phyloP scores from a whole-genome alignment of 2,329 filamentous ascomycete species.

The Cryoendolithus antarcticus region DNA sequence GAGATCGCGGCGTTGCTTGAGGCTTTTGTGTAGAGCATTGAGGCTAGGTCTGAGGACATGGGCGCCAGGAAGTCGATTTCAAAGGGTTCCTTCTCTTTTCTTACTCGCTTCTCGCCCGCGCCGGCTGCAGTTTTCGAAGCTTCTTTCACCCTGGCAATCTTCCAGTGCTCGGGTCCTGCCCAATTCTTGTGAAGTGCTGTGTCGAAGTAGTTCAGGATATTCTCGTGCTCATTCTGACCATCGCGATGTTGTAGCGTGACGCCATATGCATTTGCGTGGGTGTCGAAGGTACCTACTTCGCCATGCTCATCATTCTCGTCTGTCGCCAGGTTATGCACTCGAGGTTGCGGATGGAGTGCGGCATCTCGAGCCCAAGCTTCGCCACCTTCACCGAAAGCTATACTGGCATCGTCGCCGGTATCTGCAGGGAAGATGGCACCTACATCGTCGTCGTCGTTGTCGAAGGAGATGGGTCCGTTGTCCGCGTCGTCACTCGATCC shows the following conservation, averaged over 20 bases:
- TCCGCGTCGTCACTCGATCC: slow-evolving; percentile 34
- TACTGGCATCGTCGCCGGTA: slow-evolving; percentile 69
- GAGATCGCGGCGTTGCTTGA: slow-evolving; percentile 70
- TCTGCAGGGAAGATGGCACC: slow-evolving; percentile 50
- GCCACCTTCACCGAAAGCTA: slow-evolving; percentile 88
- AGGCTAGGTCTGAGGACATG: slow-evolving; percentile 57
- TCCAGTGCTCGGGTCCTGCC: slow-evolving; percentile 97
- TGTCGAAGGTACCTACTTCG: slow-evolving; percentile 46
- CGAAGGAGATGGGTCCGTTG: slow-evolving; percentile 36
- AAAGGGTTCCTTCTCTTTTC: slow-evolving; percentile 94
- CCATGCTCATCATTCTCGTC: slow-evolving; percentile 33
- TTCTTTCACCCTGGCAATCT: slow-evolving; percentile 84
- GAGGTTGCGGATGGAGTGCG: slow-evolving; percentile 73
- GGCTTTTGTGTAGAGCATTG: slow-evolving; percentile 70
- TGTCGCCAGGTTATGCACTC: slow-evolving; percentile 54
- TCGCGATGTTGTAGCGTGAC: slow-evolving; percentile 59
- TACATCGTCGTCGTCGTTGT: slow-evolving; percentile 61
- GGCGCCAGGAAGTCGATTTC: slow-evolving; percentile 80
- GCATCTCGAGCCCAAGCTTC: slow-evolving; percentile 92
- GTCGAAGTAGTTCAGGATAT: slow-evolving; percentile 96
- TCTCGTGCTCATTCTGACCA: slow-evolving; percentile 64
- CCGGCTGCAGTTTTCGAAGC: slow-evolving; percentile 43
- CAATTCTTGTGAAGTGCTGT: slow-evolving; percentile 94
- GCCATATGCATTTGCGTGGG: slow-evolving; percentile 54
- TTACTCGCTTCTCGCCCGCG: slow-evolving; percentile 51